Conservation (phyloP, 805 yeast genomes). For the Saccharomycopsis fibuligera region DNA sequence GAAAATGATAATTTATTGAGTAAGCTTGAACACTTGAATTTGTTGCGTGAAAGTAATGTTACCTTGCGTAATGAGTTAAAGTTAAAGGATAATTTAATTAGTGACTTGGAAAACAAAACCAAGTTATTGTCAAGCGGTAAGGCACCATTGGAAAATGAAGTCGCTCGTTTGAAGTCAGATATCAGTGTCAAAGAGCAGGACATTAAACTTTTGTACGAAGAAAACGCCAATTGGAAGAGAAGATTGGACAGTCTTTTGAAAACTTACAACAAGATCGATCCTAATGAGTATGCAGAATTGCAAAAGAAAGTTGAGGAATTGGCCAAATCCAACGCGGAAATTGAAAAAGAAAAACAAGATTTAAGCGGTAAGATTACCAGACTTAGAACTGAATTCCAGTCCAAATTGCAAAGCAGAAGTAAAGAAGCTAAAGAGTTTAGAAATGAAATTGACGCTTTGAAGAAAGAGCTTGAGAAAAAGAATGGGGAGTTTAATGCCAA, state of each 20-base stretch:
- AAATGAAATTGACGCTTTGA: conserved; percentile 21
- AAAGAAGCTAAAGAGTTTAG: conserved; percentile 23
- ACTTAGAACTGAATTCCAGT: conserved; percentile 25
- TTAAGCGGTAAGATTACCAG: conserved; percentile 24
- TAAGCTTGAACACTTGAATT: conserved; percentile 45
- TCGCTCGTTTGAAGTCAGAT: conserved; percentile 34
- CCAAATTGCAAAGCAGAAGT: conserved; percentile 23
- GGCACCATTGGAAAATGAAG: conserved; percentile 40
- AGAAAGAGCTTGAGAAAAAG: conserved; percentile 23
- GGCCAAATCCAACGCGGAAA: no score
- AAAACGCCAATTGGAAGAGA: conserved; percentile 52
- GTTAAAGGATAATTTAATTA: conserved; percentile 27
- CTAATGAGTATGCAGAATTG: conserved; percentile 36
- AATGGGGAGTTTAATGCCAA: conserved; percentile 22
- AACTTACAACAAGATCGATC: conserved; percentile 42
- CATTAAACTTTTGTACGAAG: conserved; percentile 41
- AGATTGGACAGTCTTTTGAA: conserved; percentile 42
- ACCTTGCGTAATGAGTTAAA: conserved; percentile 51
- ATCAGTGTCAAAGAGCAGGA: conserved; percentile 45
- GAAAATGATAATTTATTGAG: conserved; percentile 42
- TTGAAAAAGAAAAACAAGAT: conserved; percentile 22
- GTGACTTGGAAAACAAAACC: conserved; percentile 37
- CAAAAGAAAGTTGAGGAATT: conserved; percentile 28
- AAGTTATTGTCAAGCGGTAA: conserved; percentile 29
- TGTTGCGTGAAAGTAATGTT: conserved; percentile 61